A percentile compares a stretch with the other conserved stretches of the same genome.
Conservation (phyloP, 441 rosid genomes). For the California macrophylla region DNA sequence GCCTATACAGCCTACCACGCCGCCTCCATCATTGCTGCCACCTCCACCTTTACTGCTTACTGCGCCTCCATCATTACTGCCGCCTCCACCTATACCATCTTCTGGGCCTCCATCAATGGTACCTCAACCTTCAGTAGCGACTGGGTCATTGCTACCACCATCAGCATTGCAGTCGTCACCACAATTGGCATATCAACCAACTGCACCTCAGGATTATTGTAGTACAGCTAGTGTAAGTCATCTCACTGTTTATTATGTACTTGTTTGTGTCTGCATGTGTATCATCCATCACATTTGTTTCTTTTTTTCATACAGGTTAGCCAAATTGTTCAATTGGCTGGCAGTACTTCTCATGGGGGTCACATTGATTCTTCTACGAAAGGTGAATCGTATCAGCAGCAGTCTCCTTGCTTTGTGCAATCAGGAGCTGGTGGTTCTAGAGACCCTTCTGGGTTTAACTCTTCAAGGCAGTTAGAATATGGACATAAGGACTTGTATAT, state of each 20-base stretch:
- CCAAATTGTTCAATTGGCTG: conserved; percentile 51
- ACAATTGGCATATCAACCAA: conserved; percentile 55
- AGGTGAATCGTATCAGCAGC: conserved; percentile 50
- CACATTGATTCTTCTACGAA: conserved; percentile 41
- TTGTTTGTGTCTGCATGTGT: conserved; percentile 9
- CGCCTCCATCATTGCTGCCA: background rate
- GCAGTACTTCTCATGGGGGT: conserved; percentile 43
- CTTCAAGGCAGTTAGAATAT: conserved; percentile 62
- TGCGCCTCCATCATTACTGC: conserved; percentile 5
- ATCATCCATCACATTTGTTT: conserved; percentile 5
- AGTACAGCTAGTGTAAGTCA: conserved; percentile 44
- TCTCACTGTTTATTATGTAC: conserved; percentile 13
- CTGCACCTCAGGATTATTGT: conserved; percentile 46
- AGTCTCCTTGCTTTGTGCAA: conserved; percentile 49
- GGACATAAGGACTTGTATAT: conserved; percentile 47
- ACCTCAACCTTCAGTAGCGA: conserved; percentile 24
- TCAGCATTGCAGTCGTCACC: conserved; percentile 49
- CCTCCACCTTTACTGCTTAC: background rate
- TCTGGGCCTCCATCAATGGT: conserved; percentile 18
- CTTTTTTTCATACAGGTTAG: conserved; percentile 42
- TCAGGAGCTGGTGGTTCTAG: conserved; percentile 42
- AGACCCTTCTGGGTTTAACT: conserved; percentile 57
- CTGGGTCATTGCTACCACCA: conserved; percentile 39
- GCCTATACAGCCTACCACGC: too few relatives aligned
- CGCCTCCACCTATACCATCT: conserved; percentile 22